phyloP scores from a whole-genome alignment of 176 grass and related monocot species.

The Rhipidocladum racemiflorum region DNA sequence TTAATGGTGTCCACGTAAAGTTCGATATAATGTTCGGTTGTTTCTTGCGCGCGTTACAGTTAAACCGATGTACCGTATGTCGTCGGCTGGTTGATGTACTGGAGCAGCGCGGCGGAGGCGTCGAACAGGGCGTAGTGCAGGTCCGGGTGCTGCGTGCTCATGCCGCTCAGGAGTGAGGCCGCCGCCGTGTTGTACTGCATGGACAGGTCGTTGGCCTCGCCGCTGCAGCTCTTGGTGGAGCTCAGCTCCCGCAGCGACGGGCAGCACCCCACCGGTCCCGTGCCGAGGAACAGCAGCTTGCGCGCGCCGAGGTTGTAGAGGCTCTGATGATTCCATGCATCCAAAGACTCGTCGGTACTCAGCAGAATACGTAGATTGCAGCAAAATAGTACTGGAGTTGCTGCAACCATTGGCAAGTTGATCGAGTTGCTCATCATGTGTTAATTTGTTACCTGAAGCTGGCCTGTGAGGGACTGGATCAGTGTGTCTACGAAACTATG shows the following conservation, averaged over 20 bases:
- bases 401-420: neutral
- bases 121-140: constrained; percentile 73
- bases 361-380: neutral
- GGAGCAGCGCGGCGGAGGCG: constrained; percentile 43
- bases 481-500: constrained; percentile 54
- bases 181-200: constrained; percentile 55
- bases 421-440: neutral
- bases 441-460: constrained; percentile 49
- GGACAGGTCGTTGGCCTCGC: constrained; percentile 45
- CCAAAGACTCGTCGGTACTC: neutral
- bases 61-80: constrained; percentile 20
- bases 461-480: constrained; percentile 43
- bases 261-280: constrained; percentile 66
- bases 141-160: constrained; percentile 19
- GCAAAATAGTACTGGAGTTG: neutral
- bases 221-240: constrained; percentile 40
- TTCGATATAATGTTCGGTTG: neutral
- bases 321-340: constrained; percentile 18
- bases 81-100: constrained; percentile 54
- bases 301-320: constrained; percentile 74
- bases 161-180: constrained; percentile 27
- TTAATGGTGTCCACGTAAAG: neutral
- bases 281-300: constrained; percentile 61
- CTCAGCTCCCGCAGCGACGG: constrained; percentile 59
- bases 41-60: neutral